Evolutionary conservation across 345 rosid genomes (phyloP), one percentile per base, ranked within the genome.

Genomic region (Euphorbia tirucalli): DNA sequence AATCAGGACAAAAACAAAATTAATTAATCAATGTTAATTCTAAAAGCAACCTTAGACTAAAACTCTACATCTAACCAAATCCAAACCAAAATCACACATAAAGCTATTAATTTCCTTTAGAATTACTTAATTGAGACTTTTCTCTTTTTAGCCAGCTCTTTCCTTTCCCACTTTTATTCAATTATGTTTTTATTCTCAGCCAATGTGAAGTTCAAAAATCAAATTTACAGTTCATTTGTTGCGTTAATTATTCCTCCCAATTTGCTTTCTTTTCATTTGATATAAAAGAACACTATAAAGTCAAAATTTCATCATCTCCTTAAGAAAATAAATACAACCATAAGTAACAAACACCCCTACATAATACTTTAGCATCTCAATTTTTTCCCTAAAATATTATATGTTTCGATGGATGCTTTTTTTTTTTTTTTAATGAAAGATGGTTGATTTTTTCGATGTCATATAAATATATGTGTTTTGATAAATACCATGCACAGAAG

Each of bases 21-120:
- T 3, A 49, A 28, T 31, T 9, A 50, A 50, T 7, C 15, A 50
- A 50, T 50, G 49, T 49, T 30, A 61, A 48, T 13, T 50, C 24
- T 16, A 19, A 71, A 61, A 61, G 60, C 48, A 46, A 22, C 52
- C 16, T 7, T 46, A 2, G 52, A 46, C 49, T 8, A 44, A 2
- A 44, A 44, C 1, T 15, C 2, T 0, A 16, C n/a, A 21, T 22
- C 60, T 22, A 14, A 21, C 21, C 24, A n/a, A 16, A 21, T 46
- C 44, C 27, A 35, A 52, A 52, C n/a, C 31, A 14, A 69, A 41
- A 27, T 60, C 54, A 54, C 27, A 21, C 1, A 21, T 16, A 55
- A 28, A 54, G 46, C 46, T n/a, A 35, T 7, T 3, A 43, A 56
- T 16, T 57, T 46, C 24, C 76, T 73, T 73, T 44, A n/a, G 35